Evolutionary conservation across 1,284 basidiomycete genomes (phyloP), one percentile per base, ranked within the genome.

Genomic region (Microbotryum violaceum): DNA sequence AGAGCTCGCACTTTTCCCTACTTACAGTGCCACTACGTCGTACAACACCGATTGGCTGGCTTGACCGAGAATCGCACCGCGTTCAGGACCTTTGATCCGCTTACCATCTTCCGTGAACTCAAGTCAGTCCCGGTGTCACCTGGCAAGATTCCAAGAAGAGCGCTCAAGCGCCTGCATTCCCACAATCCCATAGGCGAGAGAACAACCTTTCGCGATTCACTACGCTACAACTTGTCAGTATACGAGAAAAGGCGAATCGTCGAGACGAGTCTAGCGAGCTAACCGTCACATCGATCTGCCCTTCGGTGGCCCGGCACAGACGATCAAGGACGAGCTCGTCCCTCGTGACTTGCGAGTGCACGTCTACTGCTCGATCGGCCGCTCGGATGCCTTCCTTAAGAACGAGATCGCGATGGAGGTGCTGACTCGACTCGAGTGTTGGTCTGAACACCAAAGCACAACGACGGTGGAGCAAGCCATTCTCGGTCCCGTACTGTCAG

Each of bases 401-500:
- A 58, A 58, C 44, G n/a, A 51, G 8, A 29, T 27, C 6, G 31
- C 21, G 29, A 58, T 58, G 56, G 56, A 58, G 31, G 42, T 50
- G 8, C 44, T 58, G 18, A 49, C 47, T 7, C 46, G 12, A 10
- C 37, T 58, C 9, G 56, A 49, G 18, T 49, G 49, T 31, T 58
- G 56, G 56, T 16, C 37, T 42, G 31, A 31, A 29, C 8, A 47
- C 25, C 27, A 29, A 16, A 27, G 37, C 25, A 20, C 29, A 3
- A 49, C 37, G 49, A 12, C 27, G 16, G 14, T 33, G 29, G 6
- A 42, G 12, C 56, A 52, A 29, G 49, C 56, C 9, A 52, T 58
- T 27, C 37, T 58, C 14, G 56, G 56, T 2, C 56, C 56, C n/a
- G 49, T 47, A 14, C 21, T 58, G 56, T 58, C 6, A 52, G 56